phyloP scores from a whole-genome alignment of 1,284 basidiomycete species.

The Puccinia polysora region DNA sequence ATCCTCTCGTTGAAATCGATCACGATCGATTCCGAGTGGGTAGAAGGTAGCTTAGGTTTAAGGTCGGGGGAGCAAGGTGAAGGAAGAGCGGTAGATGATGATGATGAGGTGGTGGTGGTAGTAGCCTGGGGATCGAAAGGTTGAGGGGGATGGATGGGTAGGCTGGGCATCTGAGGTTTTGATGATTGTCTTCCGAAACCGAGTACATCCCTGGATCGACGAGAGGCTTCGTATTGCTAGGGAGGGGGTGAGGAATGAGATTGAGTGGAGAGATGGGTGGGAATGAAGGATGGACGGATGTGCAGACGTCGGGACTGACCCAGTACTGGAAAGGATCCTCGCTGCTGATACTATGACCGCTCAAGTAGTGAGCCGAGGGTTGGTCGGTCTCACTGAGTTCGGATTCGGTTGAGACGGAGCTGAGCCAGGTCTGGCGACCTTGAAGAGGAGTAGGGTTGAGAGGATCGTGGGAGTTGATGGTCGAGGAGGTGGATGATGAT shows the following conservation, averaged over 20 bases:
- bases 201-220: conserved; percentile 5
- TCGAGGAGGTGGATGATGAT: neutral
- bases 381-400: conserved; percentile 1
- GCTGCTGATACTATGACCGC: conserved; percentile 21
- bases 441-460: too few species aligned
- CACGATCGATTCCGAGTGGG: neutral
- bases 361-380: neutral
- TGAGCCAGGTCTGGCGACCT: conserved; percentile 1
- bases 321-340: conserved; percentile 34
- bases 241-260: neutral
- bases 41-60: neutral
- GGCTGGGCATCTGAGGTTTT: neutral
- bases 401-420: neutral
- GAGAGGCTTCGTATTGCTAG: conserved; percentile 32
- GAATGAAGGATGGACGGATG: neutral
- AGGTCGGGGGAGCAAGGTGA: neutral
- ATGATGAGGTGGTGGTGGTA: conserved; percentile 12
- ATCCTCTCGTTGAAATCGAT: too few species aligned
- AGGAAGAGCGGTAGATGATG: neutral
- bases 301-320: conserved; percentile 14
- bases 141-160: neutral
- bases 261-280: neutral
- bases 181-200: too few species aligned
- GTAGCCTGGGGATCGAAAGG: neutral
- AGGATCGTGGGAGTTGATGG: too few species aligned